Base-by-base conservation (phyloP, 1,284 basidiomycete genomes). In the Mycosarcoma mackinlayi region DNA sequence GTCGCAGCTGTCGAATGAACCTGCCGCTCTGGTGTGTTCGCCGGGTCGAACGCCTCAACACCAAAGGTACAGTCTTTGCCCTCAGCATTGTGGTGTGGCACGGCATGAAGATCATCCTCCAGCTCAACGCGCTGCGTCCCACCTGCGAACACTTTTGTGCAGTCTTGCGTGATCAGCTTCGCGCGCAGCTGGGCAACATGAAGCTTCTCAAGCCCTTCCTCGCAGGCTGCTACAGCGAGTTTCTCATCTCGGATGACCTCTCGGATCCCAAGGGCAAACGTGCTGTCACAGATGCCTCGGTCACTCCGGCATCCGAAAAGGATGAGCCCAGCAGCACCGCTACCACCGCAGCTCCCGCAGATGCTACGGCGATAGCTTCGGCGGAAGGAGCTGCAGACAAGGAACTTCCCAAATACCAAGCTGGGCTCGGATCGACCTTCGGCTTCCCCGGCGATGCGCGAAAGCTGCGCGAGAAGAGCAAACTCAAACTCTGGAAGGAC, bases 71-170 rank as follows among this genome's bases (percentile, higher is more conserved):
- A 25, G 91, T 98, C 27, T 98, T 98, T 81, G 95, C 95, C 6
- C 87, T 98, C 37, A 93, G 92, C 75, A 85, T 98, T 25, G 88
- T 90, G n/a, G 89, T 93, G 54, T 98, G 94, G 93, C 93, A 98
- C 83, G 91, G 92, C 41, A 89, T 92, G 87, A 92, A 96, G 86
- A 91, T 97, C 77, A 91, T 97, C 71, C 88, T 98, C 1, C 95
- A 98, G 85, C 85, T 98, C 56, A 98, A 96, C 8, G 93, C 94
- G 0, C 87, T 98, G n/a, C 88, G 94, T 30, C 93, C 94, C 8
- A 94, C 92, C 0, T 96, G 95, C 40, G 95, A 98, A 78, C 87
- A 91, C 31, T 99, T 98, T 85, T 97, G 95, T 78, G 88, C 91
- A 1, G 86, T 92, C 3, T 87, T 99, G 3, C 89, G 94, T 5